Conservation (phyloP, 345 rosid species). For the Euclidium syriacum region DNA sequence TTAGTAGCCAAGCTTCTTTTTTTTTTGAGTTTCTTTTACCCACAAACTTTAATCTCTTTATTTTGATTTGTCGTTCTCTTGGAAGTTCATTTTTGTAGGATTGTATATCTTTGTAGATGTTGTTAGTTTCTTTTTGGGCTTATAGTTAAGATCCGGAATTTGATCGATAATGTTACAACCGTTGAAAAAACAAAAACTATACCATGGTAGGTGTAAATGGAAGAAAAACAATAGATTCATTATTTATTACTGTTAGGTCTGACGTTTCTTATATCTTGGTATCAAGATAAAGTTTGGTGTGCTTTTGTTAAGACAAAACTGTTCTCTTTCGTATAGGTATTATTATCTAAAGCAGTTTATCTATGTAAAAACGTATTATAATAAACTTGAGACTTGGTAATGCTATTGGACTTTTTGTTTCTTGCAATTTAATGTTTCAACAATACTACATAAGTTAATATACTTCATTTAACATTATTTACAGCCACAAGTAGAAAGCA, state of each 20-base stretch:
- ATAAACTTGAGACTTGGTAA: not conserved
- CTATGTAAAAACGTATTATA: not conserved
- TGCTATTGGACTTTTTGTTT: not conserved
- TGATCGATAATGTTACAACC: too few relatives aligned
- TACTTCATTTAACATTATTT: not conserved
- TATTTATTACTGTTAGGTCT: slow-evolving; percentile 18
- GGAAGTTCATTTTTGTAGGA: too few relatives aligned
- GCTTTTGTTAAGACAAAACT: slow-evolving; percentile 9
- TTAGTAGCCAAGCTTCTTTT: too few relatives aligned
- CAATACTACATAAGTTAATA: not conserved
- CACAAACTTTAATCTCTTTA: too few relatives aligned
- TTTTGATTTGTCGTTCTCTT: too few relatives aligned
- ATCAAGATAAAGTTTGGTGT: slow-evolving; percentile 15
- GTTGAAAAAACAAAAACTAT: too few relatives aligned
- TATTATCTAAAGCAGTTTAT: not conserved
- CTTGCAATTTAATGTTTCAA: not conserved
- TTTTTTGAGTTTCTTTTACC: too few relatives aligned
- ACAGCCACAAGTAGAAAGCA: slow-evolving; percentile 19
- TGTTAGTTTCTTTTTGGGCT: too few relatives aligned
- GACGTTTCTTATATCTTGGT: not conserved
- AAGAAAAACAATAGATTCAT: not conserved
- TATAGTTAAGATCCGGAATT: too few relatives aligned
- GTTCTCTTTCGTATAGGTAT: not conserved
- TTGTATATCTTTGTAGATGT: too few relatives aligned
- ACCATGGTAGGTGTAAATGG: not conserved